A percentile compares a stretch with the other conserved stretches of the same genome.
phyloP scores from a whole-genome alignment of 2,329 filamentous ascomycete species.

The Phaeosphaeria sp. region DNA sequence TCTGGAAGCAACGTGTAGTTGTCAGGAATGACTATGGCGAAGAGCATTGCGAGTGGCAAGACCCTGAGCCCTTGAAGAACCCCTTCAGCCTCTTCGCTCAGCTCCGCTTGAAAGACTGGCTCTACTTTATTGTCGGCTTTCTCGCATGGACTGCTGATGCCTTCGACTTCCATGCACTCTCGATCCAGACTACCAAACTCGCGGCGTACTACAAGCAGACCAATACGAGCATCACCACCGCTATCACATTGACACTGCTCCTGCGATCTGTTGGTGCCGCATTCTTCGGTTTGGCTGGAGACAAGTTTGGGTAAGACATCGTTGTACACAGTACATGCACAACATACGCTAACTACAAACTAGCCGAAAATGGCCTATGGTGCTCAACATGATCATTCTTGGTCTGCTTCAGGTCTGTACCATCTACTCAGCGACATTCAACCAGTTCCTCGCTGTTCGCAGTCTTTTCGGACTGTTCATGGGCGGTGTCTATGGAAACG shows the following conservation, averaged over 20 bases:
- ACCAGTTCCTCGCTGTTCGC: slow-evolving; percentile 76
- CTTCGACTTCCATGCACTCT: slow-evolving; percentile 83
- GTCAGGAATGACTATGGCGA: slow-evolving; percentile 70
- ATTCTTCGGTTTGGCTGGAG: slow-evolving; percentile 76
- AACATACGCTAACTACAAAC: neutral
- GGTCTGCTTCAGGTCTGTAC: slow-evolving; percentile 77
- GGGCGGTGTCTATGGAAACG: slow-evolving; percentile 82
- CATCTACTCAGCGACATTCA: slow-evolving; percentile 75
- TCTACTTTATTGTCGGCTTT: slow-evolving; percentile 77
- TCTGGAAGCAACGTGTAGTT: slow-evolving; percentile 76
- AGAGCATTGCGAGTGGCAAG: slow-evolving; percentile 70
- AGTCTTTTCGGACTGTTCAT: slow-evolving; percentile 79
- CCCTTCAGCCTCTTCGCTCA: slow-evolving; percentile 72
- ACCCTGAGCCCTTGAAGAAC: slow-evolving; percentile 70
- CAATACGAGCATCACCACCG: slow-evolving; percentile 74
- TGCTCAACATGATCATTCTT: slow-evolving; percentile 77
- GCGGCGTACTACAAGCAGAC: slow-evolving; percentile 64
- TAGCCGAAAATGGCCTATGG: slow-evolving; percentile 79
- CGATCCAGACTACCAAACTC: slow-evolving; percentile 77
- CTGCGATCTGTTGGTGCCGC: slow-evolving; percentile 78
- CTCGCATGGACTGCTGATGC: slow-evolving; percentile 81
- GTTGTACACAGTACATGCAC: neutral
- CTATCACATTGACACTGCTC: slow-evolving; percentile 77
- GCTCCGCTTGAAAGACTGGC: slow-evolving; percentile 71
- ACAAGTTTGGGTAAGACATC: slow-evolving; percentile 67